Evolutionary conservation across 31 red algal species (phyloP).

Genomic region (Endocladia muricata): DNA sequence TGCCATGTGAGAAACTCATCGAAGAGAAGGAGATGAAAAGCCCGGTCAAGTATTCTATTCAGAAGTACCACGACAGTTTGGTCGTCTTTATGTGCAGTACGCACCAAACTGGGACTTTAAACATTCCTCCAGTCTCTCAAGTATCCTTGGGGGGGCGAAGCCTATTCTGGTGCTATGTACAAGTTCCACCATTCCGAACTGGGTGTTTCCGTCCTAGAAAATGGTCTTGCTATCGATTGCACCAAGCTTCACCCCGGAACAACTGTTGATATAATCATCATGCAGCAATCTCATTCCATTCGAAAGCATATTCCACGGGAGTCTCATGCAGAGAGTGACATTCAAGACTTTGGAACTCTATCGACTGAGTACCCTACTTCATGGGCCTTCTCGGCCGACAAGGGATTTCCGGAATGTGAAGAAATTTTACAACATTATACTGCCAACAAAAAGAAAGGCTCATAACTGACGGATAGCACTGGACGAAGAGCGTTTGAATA

Average conservation of each 20-base stretch:
- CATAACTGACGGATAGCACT: neutral
- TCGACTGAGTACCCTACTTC: neutral
- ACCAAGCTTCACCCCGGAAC: neutral
- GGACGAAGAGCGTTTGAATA: neutral
- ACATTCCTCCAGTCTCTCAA: neutral
- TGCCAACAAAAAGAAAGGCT: neutral
- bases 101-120: neutral
- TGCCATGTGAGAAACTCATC: neutral
- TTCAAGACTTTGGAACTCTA: neutral
- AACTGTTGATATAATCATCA: neutral
- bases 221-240: neutral
- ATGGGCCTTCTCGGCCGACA: conserved; percentile 3
- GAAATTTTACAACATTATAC: neutral
- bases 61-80: neutral
- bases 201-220: neutral
- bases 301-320: neutral
- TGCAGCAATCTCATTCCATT: neutral
- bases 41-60: neutral
- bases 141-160: neutral
- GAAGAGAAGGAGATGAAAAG: neutral
- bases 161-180: neutral
- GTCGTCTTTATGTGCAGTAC: neutral
- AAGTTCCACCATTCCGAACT: conserved; percentile 10
- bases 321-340: neutral
- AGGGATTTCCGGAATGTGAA: neutral